Evolutionary conservation across 441 rosid genomes (phyloP), one percentile per base, ranked within the genome.

Genomic region (Rhodomyrtus psidioides): DNA sequence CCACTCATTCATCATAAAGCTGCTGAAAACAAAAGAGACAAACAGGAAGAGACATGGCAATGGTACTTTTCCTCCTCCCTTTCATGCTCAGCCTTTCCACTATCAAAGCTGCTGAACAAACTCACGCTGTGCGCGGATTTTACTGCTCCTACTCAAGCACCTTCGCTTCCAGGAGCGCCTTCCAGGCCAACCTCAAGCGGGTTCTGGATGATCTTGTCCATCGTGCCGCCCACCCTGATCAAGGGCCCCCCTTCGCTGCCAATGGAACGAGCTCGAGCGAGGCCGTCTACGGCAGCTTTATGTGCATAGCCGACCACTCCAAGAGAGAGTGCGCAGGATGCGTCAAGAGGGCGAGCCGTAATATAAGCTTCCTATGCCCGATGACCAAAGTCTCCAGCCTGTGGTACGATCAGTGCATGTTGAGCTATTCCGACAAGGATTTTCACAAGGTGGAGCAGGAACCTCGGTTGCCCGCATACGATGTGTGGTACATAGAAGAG

Each of bases 351-450:
- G 65, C 34, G 4, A 59, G 34, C 1, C 9, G 7, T 19, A 4
- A 59, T 1, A n/a, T 27, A 59, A 27, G 34, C 19, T 9, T 19
- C 26, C 2, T 75, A 2, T 85, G 86, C 70, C 57, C 16, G 15
- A 12, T 24, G 16, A 28, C 65, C 9, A 57, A 42, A 16, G 27
- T 15, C 42, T 93, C 91, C 30, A 76, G 90, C 75, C 75, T 93
- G 5, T 91, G 92, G 92, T 90, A 89, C 23, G 93, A 92, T 14
- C 19, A 89, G 55, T 93, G 94, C 89, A 82, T 84, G 91, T n/a
- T 91, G 12, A 82, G 87, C 1, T 91, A 92, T 84, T 91, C 92
- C 7, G 44, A 90, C 44, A 2, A 1, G 34, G 84, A 83, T 19
- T 88, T 91, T 82, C 85, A 89, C 15, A 86, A 89, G 5, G 53